These are phyloP conservation scores for Medicago truncatula DNA, from an alignment of 306 rosid species.

Conservation along the genomic window MtrunA17r5.0-ANR NC_053046.1:14869001-14869500, in stretches of 20 bases:
- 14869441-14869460: too few relatives aligned
- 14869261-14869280: background rate
- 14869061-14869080: constrained; percentile 36
- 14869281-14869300: background rate
- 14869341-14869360: too few relatives aligned
- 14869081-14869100: constrained; percentile 27
- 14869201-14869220: constrained; percentile 29
- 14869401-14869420: too few relatives aligned
- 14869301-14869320: too few relatives aligned
- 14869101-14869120: constrained; percentile 55
- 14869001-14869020: constrained; percentile 54
- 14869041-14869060: constrained; percentile 15
- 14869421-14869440: too few relatives aligned
- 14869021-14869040: constrained; percentile 36
- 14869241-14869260: background rate
- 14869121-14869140: constrained; percentile 48
- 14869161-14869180: constrained; percentile 54
- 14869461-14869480: too few relatives aligned
- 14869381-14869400: too few relatives aligned
- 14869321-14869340: too few relatives aligned
- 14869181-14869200: constrained; percentile 32
- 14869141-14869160: constrained; percentile 47
- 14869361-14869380: too few relatives aligned
- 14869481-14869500: too few relatives aligned
- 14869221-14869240: constrained; percentile 40